Percentiles rank a stretch among this genome's conserved stretches.
Evolutionary conservation across 2,329 filamentous ascomycete species (phyloP).

Genomic region (Arachnopeziza araneosa): DNA sequence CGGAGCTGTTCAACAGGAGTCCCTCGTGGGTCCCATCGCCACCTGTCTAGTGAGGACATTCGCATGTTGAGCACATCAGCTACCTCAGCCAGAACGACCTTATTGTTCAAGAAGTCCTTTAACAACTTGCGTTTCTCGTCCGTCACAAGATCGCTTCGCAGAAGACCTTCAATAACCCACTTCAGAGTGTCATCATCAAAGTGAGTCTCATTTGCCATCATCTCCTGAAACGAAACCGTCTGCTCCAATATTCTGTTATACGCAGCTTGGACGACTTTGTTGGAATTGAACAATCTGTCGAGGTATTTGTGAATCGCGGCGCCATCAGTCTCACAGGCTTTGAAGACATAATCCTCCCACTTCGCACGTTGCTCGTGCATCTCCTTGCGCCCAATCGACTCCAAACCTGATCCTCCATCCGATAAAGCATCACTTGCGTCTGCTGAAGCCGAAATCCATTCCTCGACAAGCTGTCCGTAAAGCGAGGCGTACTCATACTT

Average conservation of each 20-base stretch:
- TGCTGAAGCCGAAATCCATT: conserved; percentile 42
- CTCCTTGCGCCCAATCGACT: conserved; percentile 45
- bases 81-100: conserved; percentile 45
- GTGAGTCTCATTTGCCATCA: conserved; percentile 18
- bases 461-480: conserved; percentile 48
- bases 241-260: conserved; percentile 37
- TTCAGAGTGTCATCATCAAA: conserved; percentile 38
- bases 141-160: conserved; percentile 45
- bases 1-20: conserved; percentile 45
- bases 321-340: conserved; percentile 38
- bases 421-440: conserved; percentile 26
- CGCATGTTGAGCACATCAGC: conserved; percentile 53
- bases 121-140: conserved; percentile 44
- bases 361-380: conserved; percentile 47
- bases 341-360: conserved; percentile 52
- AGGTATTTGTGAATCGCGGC: conserved; percentile 44
- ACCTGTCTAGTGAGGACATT: conserved; percentile 43
- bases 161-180: conserved; percentile 41
- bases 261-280: conserved; percentile 29
- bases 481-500: conserved; percentile 50
- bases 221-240: conserved; percentile 33
- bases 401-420: conserved; percentile 30
- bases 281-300: conserved; percentile 40
- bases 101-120: conserved; percentile 43
- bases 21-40: conserved; percentile 42